phyloP scores from a whole-genome alignment of 192 early-diverging fungal species.

The Chytriomyces sp. region DNA sequence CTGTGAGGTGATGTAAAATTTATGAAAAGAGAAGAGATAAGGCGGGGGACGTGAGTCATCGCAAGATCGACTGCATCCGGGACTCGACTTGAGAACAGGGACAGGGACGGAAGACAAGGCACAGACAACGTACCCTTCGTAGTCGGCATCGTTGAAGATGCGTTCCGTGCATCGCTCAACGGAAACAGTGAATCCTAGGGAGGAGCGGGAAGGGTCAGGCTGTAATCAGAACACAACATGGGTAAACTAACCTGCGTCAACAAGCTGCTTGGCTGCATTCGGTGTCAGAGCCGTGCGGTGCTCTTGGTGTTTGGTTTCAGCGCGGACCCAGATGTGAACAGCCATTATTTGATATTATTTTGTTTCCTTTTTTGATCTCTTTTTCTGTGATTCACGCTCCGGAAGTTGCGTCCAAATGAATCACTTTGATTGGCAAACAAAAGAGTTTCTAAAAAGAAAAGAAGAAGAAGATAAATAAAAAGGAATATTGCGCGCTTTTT shows the following conservation, averaged over 20 bases:
- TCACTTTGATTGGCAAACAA: not conserved
- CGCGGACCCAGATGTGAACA: conserved; percentile 82
- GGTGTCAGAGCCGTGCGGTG: conserved; percentile 93
- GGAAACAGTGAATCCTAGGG: conserved; percentile 81
- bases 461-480: not conserved
- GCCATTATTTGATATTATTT: no score
- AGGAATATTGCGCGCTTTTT: not conserved
- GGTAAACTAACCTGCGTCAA: conserved; percentile 62
- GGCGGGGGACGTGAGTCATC: no score
- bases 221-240: not conserved
- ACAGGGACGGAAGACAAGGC: not conserved
- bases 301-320: conserved; percentile 97
- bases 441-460: not conserved
- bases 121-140: conserved; percentile 49
- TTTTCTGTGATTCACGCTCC: no score
- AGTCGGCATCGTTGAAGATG: conserved; percentile 91
- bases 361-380: no score
- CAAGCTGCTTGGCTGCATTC: conserved; percentile 75
- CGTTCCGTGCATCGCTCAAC: conserved; percentile 82
- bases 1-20: conserved; percentile 39
- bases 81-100: no score
- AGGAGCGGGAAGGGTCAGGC: not conserved
- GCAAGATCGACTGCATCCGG: no score
- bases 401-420: not conserved
- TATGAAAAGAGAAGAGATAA: no score